Base-by-base conservation (phyloP, 768 basidiomycete genomes). In the Leucocoprinus birnbaumii region DNA sequence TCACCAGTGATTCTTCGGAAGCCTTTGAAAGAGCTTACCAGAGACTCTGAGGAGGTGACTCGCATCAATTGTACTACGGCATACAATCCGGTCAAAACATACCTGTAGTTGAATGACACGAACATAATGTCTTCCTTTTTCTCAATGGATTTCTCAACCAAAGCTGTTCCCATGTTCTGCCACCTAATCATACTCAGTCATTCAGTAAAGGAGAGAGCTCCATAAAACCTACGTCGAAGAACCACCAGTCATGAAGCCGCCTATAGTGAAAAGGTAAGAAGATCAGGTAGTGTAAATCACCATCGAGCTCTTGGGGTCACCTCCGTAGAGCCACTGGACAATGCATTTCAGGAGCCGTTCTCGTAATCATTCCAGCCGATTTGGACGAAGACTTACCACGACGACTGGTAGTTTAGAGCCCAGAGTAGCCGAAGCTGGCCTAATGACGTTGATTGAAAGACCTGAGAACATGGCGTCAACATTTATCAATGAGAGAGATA, bases 371-470 rank as follows among this genome's bases (percentile, higher is more conserved):
- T n/a, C n/a, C n/a, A n/a, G n/a, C n/a, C n/a, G n/a, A n/a, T n/a
- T n/a, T n/a, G 22, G 43, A 48, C 3, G 3, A 7, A 34, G 53
- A 24, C 80, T 43, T 64, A 83, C 82, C 21, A 75, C 79, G 19
- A 80, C 68, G 4, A 85, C 80, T 1, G 84, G 83, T 2, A 84
- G 66, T 46, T 76, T 77, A 4, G 74, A 73, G 1, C 59, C 60
- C 1, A 73, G 47, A 0, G 71, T 73, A 1, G 31, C 75, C 70
- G 34, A 55, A 63, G 1, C 11, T 35, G 84, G 82, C 48, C 70
- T 73, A 37, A 80, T 58, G 13, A 84, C 73, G 54, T 84, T 83
- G 35, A 85, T 55, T 1, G 74, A 80, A 14, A 84, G 66, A 66
- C 82, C 81, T 77, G 8, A 1, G 34, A 6, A 35, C 14, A 14